phyloP scores from a whole-genome alignment of 441 rosid species.

The Mallotus japonicus region DNA sequence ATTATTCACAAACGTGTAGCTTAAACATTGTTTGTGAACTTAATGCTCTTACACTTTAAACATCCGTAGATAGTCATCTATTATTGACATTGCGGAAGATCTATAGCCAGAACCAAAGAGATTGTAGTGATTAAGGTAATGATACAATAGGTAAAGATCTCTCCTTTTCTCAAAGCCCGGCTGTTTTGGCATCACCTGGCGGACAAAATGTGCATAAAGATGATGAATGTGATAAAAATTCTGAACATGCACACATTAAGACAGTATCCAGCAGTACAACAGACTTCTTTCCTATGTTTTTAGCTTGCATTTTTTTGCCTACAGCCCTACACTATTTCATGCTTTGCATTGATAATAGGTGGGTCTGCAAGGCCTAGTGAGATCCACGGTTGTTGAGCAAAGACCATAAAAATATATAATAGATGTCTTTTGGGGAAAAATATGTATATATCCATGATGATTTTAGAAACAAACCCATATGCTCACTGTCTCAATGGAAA shows the following conservation, averaged over 20 bases:
- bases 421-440: not conserved
- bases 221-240: not conserved
- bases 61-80: slow-evolving; percentile 67
- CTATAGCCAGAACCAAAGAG: slow-evolving; percentile 88
- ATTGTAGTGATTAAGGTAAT: slow-evolving; percentile 90
- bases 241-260: not conserved
- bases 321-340: not conserved
- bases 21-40: not conserved
- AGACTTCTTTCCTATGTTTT: no score
- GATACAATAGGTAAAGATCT: slow-evolving; percentile 73
- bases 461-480: not conserved
- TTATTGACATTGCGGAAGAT: slow-evolving; percentile 77
- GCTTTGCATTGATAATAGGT: not conserved
- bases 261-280: not conserved
- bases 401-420: not conserved
- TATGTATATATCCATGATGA: not conserved
- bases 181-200: slow-evolving; percentile 88
- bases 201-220: not conserved
- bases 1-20: not conserved
- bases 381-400: not conserved
- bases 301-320: not conserved
- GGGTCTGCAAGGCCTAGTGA: not conserved
- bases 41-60: slow-evolving; percentile 42
- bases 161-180: slow-evolving; percentile 77
- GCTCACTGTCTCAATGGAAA: not conserved